phyloP scores from a whole-genome alignment of 2,329 filamentous ascomycete species.

The Diaporthe capsici region DNA sequence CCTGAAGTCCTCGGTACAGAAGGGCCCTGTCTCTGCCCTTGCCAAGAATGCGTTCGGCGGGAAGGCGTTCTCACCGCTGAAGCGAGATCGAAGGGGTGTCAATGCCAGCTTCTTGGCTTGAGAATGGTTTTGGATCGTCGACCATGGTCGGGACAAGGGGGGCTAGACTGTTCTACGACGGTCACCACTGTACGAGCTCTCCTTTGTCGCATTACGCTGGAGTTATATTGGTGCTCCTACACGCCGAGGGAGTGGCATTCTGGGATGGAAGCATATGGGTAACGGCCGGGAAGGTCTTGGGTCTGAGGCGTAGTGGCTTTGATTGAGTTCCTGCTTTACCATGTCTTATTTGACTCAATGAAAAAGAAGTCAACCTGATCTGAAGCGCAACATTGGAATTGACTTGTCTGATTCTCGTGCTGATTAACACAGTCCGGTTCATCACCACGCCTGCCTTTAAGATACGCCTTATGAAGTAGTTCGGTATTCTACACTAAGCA shows the following conservation, averaged over 20 bases:
- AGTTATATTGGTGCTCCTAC: constrained; percentile 17
- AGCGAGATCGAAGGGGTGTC: constrained; percentile 75
- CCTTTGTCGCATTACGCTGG: constrained; percentile 33
- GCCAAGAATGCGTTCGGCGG: constrained; percentile 65
- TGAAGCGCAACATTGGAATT: background rate
- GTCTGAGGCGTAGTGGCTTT: background rate
- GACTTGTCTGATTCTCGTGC: background rate
- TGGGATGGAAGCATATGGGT: constrained; percentile 7
- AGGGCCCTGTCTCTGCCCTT: constrained; percentile 44
- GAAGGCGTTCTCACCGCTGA: constrained; percentile 78
- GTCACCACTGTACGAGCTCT: constrained; percentile 13
- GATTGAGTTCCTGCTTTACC: background rate
- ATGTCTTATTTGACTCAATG: constrained; percentile 11
- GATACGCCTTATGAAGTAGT: too few species aligned
- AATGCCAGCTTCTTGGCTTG: constrained; percentile 72
- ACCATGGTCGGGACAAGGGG: too few species aligned
- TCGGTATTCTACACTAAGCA: too few species aligned
- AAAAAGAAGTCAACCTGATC: constrained; percentile 6
- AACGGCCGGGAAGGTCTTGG: constrained; percentile 5
- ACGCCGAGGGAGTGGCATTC: constrained; percentile 28
- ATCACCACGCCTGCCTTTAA: too few species aligned
- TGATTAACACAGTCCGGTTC: background rate
- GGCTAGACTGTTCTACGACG: constrained; percentile 5
- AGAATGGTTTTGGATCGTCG: constrained; percentile 31
- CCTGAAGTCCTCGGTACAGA: constrained; percentile 39